Base-by-base conservation (phyloP, 768 basidiomycete species). In the Boletus vinaceobasis region DNA sequence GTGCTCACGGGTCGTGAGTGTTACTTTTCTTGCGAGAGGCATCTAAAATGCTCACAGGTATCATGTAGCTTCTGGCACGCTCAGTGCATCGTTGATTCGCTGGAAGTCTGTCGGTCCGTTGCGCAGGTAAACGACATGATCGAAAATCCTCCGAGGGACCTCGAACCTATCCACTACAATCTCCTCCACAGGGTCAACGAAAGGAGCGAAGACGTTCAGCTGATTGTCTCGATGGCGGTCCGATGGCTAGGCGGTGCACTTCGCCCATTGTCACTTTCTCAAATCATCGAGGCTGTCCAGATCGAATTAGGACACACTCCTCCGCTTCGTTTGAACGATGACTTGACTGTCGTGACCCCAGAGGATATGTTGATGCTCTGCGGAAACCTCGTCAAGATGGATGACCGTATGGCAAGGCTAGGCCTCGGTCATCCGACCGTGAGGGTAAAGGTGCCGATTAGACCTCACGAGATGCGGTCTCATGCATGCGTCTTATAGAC, bases 271-370 rank as follows among this genome's bases (percentile, higher is more conserved):
- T 60, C 62, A 15, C 57, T 68, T 26, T 59, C 63, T 37, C 67
- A 68, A 42, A 58, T 67, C 38, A 66, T 64, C 32, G 67, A 68
- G 27, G 65, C 65, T 5, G 65, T 67, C 40, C 65, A 69, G 43
- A 67, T 69, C 37, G 67, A 68, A 27, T 52, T 65, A n/a, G 60
- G 60, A 39, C 53, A 60, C 39, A 48, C 54, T 0, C 55, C 56
- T 21, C 65, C 65, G 7, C 43, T 67, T 31, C 33, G 52, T 43
- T 57, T 67, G 53, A 67, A 67, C 31, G 65, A 69, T 46, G 55
- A 59, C 36, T 44, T 69, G 19, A 57, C 62, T 21, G 65, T 68
- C 7, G 65, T 68, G n/a, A 57, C 56, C 6, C 57, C 58, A 13
- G 60, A 65, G 8, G 64, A 65, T 37, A 57, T 68, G 64, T 40